Evolutionary conservation across 495 filamentous ascomycete species (phyloP), one percentile per base, ranked within the genome.

Genomic region (Sordaria brevicollis): DNA sequence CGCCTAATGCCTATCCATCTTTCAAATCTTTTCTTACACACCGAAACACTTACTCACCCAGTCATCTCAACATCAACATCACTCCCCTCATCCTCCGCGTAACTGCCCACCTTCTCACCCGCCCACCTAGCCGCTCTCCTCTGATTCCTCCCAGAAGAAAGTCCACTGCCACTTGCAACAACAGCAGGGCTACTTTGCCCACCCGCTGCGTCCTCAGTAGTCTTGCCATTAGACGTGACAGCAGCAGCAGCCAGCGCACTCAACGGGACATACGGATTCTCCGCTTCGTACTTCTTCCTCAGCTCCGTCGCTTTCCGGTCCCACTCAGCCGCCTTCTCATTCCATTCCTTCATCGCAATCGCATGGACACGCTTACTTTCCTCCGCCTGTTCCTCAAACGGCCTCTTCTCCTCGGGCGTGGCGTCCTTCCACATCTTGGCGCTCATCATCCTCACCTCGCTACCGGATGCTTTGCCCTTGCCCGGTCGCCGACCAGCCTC

Each of bases 351-450:
- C 69, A 87, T 76, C 4, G 84, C 82, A 70, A 85, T 82, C n/a
- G 81, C 82, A 74, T 92, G 89, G 5, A 74, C 80, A 66, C 85
- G 82, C 71, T 91, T 92, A 71, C 91, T 88, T 19, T 82, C 85
- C 70, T 90, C 86, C 5, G 89, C 89, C 75, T 88, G 84, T 39
- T 92, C 89, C 68, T 92, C 81, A 73, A 92, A 97, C 33, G 92
- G 93, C 75, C 85, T 82, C 76, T 90, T 91, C 71, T 85, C 84
- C 37, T 89, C 91, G 9, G 85, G 84, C 4, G 82, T 74, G 0
- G 91, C 89, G 68, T 91, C 89, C 71, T 91, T 89, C 95, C 95
- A 99, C 91, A 93, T 93, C 74, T 89, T 88, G 19, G 93, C 92
- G 21, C 94, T 84, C 70, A 91, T 91, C 9, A 87, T 84, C 37